Percentiles rank a stretch among this genome's conserved stretches.
phyloP scores from a whole-genome alignment of 2,329 filamentous ascomycete species.

The Verticillium nonalfalfae region DNA sequence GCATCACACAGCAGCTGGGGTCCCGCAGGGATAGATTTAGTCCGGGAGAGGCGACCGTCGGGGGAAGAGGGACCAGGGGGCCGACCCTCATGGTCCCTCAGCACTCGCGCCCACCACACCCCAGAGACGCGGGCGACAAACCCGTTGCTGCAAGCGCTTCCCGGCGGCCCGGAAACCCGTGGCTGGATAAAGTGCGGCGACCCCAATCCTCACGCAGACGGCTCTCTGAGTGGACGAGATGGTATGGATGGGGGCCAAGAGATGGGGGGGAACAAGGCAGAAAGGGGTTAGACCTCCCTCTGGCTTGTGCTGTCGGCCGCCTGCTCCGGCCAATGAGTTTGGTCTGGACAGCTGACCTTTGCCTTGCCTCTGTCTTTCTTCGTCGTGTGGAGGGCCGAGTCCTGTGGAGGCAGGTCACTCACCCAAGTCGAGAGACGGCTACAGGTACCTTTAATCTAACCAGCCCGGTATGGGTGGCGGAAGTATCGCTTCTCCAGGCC shows the following conservation, averaged over 20 bases:
- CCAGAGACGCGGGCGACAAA: not conserved
- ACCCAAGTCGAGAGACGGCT: too few relatives aligned
- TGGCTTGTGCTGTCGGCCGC: not conserved
- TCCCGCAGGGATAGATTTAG: not conserved
- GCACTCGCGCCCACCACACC: too few relatives aligned
- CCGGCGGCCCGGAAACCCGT: slow-evolving; percentile 1
- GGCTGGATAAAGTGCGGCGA: slow-evolving; percentile 1
- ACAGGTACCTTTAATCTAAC: not conserved
- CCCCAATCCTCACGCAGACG: not conserved
- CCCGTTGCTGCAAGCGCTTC: not conserved
- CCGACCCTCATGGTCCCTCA: not conserved
- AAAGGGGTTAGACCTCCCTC: not conserved
- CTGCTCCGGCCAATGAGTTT: not conserved
- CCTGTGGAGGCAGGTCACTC: too few relatives aligned
- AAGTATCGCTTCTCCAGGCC: not conserved
- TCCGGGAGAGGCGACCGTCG: not conserved
- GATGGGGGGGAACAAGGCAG: not conserved
- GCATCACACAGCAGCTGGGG: not conserved
- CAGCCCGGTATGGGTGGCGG: not conserved
- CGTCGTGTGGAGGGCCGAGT: not conserved
- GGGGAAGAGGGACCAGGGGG: not conserved
- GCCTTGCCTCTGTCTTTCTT: too few relatives aligned
- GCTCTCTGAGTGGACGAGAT: not conserved
- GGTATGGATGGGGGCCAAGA: not conserved
- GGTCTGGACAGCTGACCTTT: not conserved